phyloP scores from a whole-genome alignment of 75 land plant genomes.

The Azolla pinnata region DNA sequence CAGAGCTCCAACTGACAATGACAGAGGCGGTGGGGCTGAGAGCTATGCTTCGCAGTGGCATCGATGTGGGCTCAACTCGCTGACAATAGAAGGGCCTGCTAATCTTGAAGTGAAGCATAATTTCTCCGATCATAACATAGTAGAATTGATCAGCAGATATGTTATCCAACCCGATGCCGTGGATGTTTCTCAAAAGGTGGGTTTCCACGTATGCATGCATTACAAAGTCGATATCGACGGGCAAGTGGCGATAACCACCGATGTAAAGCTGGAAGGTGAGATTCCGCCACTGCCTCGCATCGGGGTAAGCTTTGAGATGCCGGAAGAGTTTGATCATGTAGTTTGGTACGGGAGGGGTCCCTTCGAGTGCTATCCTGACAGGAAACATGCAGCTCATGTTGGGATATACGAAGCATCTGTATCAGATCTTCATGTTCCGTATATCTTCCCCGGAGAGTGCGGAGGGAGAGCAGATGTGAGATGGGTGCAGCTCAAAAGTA shows the following conservation, averaged over 20 bases:
- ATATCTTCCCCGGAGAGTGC: constrained; percentile 88
- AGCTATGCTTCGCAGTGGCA: constrained; percentile 75
- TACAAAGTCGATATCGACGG: constrained; percentile 75
- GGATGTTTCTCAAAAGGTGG: constrained; percentile 6
- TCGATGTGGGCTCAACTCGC: constrained; percentile 36
- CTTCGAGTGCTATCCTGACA: constrained; percentile 96
- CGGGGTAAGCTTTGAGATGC: constrained; percentile 57
- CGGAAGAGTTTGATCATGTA: constrained; percentile 40
- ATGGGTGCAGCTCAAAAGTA: constrained; percentile 68
- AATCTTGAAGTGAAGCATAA: constrained; percentile 31
- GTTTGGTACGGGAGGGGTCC: constrained; percentile 91
- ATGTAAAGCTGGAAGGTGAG: constrained; percentile 41
- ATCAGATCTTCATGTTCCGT: constrained; percentile 75
- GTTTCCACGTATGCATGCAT: constrained; percentile 34
- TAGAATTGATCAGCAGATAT: constrained; percentile 22
- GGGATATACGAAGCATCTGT: constrained; percentile 58
- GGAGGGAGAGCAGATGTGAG: constrained; percentile 87
- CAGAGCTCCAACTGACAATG: constrained; percentile 97
- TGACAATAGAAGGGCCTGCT: constrained; percentile 22
- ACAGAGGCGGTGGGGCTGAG: constrained; percentile 68
- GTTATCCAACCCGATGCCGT: constrained; percentile 31
- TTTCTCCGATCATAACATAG: too few species aligned
- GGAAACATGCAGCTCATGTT: constrained; percentile 82
- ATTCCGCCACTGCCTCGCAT: constrained; percentile 94
- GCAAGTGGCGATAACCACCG: constrained; percentile 51